These are phyloP conservation scores for Leccinum variicolor DNA, from an alignment of 768 basidiomycete genomes.

Conservation along the genomic window DNA sequence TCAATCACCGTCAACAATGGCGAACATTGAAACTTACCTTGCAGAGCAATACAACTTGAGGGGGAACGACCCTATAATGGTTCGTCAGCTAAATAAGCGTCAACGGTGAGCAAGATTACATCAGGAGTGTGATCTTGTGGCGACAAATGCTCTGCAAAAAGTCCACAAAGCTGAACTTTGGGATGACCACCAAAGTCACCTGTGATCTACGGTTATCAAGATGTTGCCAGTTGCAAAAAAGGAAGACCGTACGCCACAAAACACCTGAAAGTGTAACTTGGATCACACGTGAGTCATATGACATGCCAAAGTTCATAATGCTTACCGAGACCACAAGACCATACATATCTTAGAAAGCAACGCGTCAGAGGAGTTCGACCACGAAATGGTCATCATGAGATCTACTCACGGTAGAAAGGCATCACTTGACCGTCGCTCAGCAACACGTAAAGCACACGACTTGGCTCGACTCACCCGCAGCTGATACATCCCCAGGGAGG, in stretches of 20 bases:
- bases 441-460: neutral
- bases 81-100: slow-evolving; percentile 14
- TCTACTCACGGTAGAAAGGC: slow-evolving; percentile 56
- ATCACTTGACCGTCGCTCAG: slow-evolving; percentile 37
- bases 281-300: slow-evolving; percentile 3
- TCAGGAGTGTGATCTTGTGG: slow-evolving; percentile 56
- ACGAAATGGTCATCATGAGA: neutral
- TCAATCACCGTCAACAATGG: neutral
- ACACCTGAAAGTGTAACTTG: slow-evolving; percentile 53
- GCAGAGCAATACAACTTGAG: slow-evolving; percentile 60
- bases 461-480: slow-evolving; percentile 46
- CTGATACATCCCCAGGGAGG: slow-evolving; percentile 52
- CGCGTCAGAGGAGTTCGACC: slow-evolving; percentile 8
- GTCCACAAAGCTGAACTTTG: slow-evolving; percentile 58
- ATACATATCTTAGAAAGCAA: slow-evolving; percentile 46
- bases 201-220: slow-evolving; percentile 21
- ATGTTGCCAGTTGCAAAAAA: neutral
- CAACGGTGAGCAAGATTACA: slow-evolving; percentile 32
- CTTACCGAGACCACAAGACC: slow-evolving; percentile 56
- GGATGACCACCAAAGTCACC: slow-evolving; percentile 56
- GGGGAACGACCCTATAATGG: slow-evolving; percentile 53
- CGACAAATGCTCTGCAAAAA: slow-evolving; percentile 61
- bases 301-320: neutral
- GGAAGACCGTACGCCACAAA: slow-evolving; percentile 42
- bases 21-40: slow-evolving; percentile 45